Evolutionary conservation across 1,284 basidiomycete genomes (phyloP).

Genomic region (Porogramme epimiltina): DNA sequence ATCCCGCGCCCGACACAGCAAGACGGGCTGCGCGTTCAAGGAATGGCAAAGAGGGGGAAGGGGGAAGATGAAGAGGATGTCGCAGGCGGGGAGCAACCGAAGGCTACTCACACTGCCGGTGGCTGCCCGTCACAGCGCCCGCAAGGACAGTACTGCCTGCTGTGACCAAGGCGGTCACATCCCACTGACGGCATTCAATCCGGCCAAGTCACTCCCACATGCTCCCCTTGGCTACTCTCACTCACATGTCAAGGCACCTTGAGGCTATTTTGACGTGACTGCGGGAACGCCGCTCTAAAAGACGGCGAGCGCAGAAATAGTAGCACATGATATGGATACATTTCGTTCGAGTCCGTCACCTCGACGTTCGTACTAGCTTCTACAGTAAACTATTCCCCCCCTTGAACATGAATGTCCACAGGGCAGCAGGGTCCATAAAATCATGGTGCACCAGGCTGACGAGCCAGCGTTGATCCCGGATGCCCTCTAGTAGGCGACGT

Average conservation of each 20-base stretch:
- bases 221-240: too few species aligned
- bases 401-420: conserved; percentile 84
- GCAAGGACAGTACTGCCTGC: not conserved
- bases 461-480: conserved; percentile 84
- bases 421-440: conserved; percentile 78
- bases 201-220: too few species aligned
- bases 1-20: conserved; percentile 22
- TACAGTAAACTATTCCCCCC: conserved; percentile 15
- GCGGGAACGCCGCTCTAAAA: too few species aligned
- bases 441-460: conserved; percentile 95
- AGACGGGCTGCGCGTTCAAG: conserved; percentile 10
- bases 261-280: too few species aligned
- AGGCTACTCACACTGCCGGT: not conserved
- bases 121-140: not conserved
- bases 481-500: conserved; percentile 69
- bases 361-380: not conserved
- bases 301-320: too few species aligned
- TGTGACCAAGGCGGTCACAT: too few species aligned
- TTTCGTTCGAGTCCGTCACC: not conserved
- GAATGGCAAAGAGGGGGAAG: not conserved
- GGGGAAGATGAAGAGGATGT: conserved; percentile 1
- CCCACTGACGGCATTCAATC: too few species aligned
- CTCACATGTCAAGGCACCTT: too few species aligned
- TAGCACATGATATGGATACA: conserved; percentile 19
- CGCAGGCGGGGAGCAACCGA: not conserved